A percentile compares a stretch with the other conserved stretches of the same genome.
These are phyloP conservation scores for Kazachstania kunashirensis DNA, from an alignment of 805 yeast genomes.

Conservation along the genomic window DNA sequence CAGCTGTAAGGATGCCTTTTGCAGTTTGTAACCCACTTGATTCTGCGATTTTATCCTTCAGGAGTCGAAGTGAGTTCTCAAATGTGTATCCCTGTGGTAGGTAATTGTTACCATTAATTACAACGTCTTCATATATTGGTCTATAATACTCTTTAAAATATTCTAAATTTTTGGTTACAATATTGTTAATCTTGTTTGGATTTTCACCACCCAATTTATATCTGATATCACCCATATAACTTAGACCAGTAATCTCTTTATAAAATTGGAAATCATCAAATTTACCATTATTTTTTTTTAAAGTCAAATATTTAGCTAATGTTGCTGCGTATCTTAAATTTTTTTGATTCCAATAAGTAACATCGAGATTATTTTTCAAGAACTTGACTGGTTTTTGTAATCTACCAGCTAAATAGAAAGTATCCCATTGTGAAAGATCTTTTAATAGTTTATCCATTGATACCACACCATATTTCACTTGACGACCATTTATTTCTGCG, in stretches of 20 bases:
- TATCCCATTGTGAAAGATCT: slow-evolving; percentile 78
- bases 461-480: slow-evolving; percentile 82
- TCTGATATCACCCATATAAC: slow-evolving; percentile 87
- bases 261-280: slow-evolving; percentile 61
- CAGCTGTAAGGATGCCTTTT: slow-evolving; percentile 86
- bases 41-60: slow-evolving; percentile 48
- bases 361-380: slow-evolving; percentile 51
- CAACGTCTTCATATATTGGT: slow-evolving; percentile 41
- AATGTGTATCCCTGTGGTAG: slow-evolving; percentile 33
- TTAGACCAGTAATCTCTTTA: slow-evolving; percentile 64
- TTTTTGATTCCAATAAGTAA: slow-evolving; percentile 59
- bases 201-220: slow-evolving; percentile 83
- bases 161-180: slow-evolving; percentile 65
- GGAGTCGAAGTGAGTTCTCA: slow-evolving; percentile 29
- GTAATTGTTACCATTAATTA: slow-evolving; percentile 25
- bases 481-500: slow-evolving; percentile 48
- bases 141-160: slow-evolving; percentile 63
- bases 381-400: slow-evolving; percentile 88
- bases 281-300: slow-evolving; percentile 27
- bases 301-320: slow-evolving; percentile 34
- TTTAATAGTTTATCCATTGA: slow-evolving; percentile 47
- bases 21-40: slow-evolving; percentile 70
- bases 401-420: slow-evolving; percentile 84
- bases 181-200: slow-evolving; percentile 78
- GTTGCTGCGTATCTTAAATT: slow-evolving; percentile 74